Percentiles rank a stretch among this genome's conserved stretches.
These are phyloP conservation scores for Malassezia equina DNA, from an alignment of 1,284 basidiomycete species.

Conservation along the genomic window DNA sequence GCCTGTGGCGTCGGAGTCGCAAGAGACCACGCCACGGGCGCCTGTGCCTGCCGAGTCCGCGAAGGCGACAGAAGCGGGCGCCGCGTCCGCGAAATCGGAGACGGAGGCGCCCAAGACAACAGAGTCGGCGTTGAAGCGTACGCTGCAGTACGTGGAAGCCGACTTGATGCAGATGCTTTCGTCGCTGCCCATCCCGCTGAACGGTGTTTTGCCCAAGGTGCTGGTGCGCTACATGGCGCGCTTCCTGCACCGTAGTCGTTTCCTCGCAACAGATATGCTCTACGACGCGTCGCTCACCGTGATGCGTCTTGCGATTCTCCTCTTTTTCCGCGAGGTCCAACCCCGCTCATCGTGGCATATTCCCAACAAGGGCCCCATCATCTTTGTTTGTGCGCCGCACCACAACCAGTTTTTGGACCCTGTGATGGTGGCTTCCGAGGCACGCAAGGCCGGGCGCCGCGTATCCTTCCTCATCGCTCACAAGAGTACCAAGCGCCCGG, in stretches of 20 bases:
- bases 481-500: constrained; percentile 70
- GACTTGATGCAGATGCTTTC: constrained; percentile 33
- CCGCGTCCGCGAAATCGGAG: not conserved
- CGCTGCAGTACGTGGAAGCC: constrained; percentile 3
- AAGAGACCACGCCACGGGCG: not conserved
- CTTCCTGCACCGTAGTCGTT: constrained; percentile 25
- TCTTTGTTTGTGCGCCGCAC: constrained; percentile 94
- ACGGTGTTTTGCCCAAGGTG: constrained; percentile 29
- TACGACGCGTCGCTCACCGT: constrained; percentile 48
- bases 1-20: not conserved
- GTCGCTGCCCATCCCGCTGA: constrained; percentile 35
- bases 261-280: constrained; percentile 43
- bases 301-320: constrained; percentile 69
- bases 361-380: constrained; percentile 74
- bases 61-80: not conserved
- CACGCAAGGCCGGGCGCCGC: constrained; percentile 67
- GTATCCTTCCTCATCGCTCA: constrained; percentile 89
- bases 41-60: not conserved
- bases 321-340: constrained; percentile 91
- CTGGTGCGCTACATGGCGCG: constrained; percentile 30
- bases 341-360: constrained; percentile 92
- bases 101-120: not conserved
- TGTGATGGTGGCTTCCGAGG: constrained; percentile 75
- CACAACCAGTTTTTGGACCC: constrained; percentile 97
- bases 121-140: not conserved